A percentile compares a stretch with the other conserved stretches of the same genome.
Conservation (phyloP, 257 asterid genomes). For the Solanum stenotomum region DNA sequence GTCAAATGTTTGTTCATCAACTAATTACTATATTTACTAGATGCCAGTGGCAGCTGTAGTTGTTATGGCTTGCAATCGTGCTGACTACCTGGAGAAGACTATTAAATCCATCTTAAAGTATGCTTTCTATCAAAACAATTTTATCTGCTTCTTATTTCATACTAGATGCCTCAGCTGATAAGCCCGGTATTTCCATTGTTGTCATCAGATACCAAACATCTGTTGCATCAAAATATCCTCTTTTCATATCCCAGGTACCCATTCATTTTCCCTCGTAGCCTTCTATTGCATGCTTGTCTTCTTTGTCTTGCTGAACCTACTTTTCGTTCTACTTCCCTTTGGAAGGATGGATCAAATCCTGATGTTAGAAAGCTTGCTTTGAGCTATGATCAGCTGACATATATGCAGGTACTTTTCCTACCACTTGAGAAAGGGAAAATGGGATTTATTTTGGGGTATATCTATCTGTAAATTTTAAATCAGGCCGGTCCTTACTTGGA, state of each 20-base stretch:
- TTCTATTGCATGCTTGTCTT: not conserved
- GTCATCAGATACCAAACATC: conserved; percentile 61
- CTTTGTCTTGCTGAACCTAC: not conserved
- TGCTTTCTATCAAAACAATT: conserved; percentile 4
- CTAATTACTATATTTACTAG: conserved; percentile 28
- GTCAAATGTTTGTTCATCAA: not conserved
- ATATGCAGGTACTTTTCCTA: conserved; percentile 71
- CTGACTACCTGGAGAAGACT: conserved; percentile 92
- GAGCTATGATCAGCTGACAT: conserved; percentile 79
- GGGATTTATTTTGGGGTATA: not conserved
- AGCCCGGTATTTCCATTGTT: conserved; percentile 10
- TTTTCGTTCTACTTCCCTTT: conserved; percentile 2
- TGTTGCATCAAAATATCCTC: conserved; percentile 85
- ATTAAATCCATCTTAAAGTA: conserved; percentile 84
- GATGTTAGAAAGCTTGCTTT: conserved; percentile 64
- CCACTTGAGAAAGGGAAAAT: not conserved
- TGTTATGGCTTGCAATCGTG: conserved; percentile 97
- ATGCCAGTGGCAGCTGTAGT: conserved; percentile 94
- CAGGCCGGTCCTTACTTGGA: not conserved
- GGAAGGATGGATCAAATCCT: conserved; percentile 86
- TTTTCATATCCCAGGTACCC: conserved; percentile 84
- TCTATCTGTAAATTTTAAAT: not conserved
- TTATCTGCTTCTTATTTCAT: not conserved
- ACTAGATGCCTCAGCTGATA: conserved; percentile 7
- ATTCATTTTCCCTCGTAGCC: not conserved